These are phyloP conservation scores for Podila epicladia DNA, from an alignment of 192 early-diverging fungal species.

Conservation along the genomic window DNA sequence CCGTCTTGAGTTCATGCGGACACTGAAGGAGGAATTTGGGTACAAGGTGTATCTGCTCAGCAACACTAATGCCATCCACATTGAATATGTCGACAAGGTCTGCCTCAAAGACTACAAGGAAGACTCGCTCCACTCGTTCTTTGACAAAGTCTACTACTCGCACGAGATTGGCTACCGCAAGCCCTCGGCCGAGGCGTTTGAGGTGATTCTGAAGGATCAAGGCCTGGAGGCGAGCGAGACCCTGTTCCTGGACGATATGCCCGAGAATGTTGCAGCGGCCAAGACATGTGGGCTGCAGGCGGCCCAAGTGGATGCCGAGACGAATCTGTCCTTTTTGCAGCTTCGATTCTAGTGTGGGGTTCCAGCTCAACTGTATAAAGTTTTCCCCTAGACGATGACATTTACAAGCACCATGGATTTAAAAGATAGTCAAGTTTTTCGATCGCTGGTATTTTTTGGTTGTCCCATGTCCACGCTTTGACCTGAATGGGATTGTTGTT, in stretches of 20 bases:
- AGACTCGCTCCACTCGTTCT: slow-evolving; percentile 23
- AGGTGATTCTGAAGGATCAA: slow-evolving; percentile 34
- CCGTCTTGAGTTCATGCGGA: slow-evolving; percentile 37
- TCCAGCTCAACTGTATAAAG: no score
- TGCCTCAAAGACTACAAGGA: slow-evolving; percentile 33
- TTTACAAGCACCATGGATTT: no score
- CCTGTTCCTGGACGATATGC: slow-evolving; percentile 47
- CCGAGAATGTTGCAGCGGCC: slow-evolving; percentile 44
- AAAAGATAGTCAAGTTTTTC: no score
- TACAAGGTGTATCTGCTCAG: slow-evolving; percentile 45
- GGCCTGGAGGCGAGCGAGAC: slow-evolving; percentile 19
- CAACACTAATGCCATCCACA: slow-evolving; percentile 48
- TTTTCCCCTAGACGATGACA: neutral
- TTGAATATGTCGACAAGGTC: slow-evolving; percentile 30
- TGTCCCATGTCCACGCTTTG: no score
- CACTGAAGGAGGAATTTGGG: slow-evolving; percentile 30
- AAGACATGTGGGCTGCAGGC: slow-evolving; percentile 40
- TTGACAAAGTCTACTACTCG: slow-evolving; percentile 46
- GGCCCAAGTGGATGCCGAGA: slow-evolving; percentile 46
- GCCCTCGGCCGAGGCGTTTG: slow-evolving; percentile 43
- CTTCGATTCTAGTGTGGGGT: slow-evolving; percentile 25
- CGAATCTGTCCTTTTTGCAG: slow-evolving; percentile 38
- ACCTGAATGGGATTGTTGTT: no score
- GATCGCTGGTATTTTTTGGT: no score
- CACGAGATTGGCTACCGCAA: slow-evolving; percentile 38